These are phyloP conservation scores for Gossypium laxum DNA, from an alignment of 441 rosid genomes.

Conservation along the genomic window DNA sequence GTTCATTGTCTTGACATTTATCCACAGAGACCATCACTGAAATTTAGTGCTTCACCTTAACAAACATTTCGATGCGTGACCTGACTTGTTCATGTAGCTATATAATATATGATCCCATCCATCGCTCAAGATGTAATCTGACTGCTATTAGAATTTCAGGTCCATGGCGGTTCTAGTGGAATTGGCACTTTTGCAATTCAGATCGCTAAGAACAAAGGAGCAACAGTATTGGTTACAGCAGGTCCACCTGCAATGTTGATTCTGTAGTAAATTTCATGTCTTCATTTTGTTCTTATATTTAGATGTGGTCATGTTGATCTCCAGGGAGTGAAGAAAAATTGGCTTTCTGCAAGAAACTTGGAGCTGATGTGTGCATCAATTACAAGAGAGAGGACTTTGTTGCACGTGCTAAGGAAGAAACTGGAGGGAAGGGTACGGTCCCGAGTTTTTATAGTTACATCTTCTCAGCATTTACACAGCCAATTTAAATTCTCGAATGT, in stretches of 20 bases:
- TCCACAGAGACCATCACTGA: not conserved
- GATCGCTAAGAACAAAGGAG: slow-evolving; percentile 61
- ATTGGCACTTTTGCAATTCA: slow-evolving; percentile 85
- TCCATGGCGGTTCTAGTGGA: slow-evolving; percentile 94
- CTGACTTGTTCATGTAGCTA: not conserved
- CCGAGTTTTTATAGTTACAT: not conserved
- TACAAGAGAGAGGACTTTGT: slow-evolving; percentile 85
- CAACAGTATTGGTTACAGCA: slow-evolving; percentile 71
- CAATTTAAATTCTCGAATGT: not conserved
- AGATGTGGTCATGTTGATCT: slow-evolving; percentile 12
- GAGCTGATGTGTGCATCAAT: slow-evolving; percentile 76
- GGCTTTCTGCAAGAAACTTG: slow-evolving; percentile 65
- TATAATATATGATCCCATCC: not conserved
- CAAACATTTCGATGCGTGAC: not conserved
- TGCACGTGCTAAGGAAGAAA: slow-evolving; percentile 66
- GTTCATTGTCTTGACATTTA: not conserved
- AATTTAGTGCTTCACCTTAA: not conserved
- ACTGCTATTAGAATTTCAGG: slow-evolving; percentile 21
- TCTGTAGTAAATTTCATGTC: not conserved
- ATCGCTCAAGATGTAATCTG: not conserved
- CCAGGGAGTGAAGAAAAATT: slow-evolving; percentile 75
- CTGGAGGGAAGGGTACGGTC: slow-evolving; percentile 49
- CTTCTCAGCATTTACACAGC: not conserved
- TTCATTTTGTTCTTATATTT: not conserved
- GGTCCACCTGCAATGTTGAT: slow-evolving; percentile 31